Evolutionary conservation across 352 stramenopile genomes (phyloP).

Genomic region (Thalassiosira exigua): DNA sequence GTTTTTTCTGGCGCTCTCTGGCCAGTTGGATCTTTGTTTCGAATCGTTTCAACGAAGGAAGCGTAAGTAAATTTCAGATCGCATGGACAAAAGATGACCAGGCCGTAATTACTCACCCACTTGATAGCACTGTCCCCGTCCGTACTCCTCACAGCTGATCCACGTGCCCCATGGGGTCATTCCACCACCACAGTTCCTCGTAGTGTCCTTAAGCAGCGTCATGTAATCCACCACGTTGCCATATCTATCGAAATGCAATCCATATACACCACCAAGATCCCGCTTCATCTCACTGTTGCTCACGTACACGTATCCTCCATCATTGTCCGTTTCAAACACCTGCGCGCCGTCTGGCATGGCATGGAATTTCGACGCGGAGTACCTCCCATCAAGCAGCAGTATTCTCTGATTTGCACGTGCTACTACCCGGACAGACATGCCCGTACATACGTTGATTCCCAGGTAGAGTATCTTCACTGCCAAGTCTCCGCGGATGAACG

Average conservation of each 20-base stretch:
- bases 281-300: constrained; percentile 11
- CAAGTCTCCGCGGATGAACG: constrained; percentile 8
- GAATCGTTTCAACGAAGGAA: too few species aligned
- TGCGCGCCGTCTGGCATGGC: constrained; percentile 40
- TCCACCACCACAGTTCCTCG: constrained; percentile 38
- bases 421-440: constrained; percentile 6
- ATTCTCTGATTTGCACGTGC: constrained; percentile 25
- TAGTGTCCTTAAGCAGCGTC: constrained; percentile 12
- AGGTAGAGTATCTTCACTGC: background rate
- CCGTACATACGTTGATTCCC: constrained; percentile 7
- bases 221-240: constrained; percentile 56
- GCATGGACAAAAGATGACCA: too few species aligned
- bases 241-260: constrained; percentile 54
- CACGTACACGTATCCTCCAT: constrained; percentile 35
- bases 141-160: constrained; percentile 55
- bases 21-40: too few species aligned
- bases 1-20: background rate
- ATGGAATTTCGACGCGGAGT: constrained; percentile 42
- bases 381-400: constrained; percentile 6
- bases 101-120: constrained; percentile 42
- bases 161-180: constrained; percentile 48
- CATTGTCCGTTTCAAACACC: too few species aligned
- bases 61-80: too few species aligned
- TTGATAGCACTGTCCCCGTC: constrained; percentile 27
- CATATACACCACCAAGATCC: constrained; percentile 21